These are phyloP conservation scores for Agrocybe pediades DNA, from an alignment of 768 basidiomycete genomes.

Conservation along the genomic window DNA sequence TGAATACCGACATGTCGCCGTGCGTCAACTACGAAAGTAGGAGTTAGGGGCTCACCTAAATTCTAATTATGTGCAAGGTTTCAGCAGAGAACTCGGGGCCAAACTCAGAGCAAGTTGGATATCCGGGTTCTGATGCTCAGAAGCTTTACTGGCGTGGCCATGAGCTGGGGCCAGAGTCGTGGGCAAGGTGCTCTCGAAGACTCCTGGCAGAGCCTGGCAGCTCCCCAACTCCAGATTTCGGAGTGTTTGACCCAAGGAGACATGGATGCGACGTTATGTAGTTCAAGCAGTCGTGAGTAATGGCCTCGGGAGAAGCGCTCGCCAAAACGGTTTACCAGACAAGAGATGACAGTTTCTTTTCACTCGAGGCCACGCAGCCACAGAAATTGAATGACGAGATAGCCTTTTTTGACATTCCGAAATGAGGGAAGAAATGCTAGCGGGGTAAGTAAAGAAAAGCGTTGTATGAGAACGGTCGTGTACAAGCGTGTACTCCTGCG, in stretches of 20 bases:
- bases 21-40: background rate
- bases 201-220: too few relatives aligned
- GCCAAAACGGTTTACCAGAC: constrained; percentile 10
- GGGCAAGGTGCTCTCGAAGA: background rate
- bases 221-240: background rate
- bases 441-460: background rate
- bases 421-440: background rate
- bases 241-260: background rate
- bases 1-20: background rate
- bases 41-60: background rate
- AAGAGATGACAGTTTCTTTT: constrained; percentile 5
- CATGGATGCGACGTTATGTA: background rate
- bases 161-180: background rate
- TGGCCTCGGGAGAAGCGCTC: constrained; percentile 12
- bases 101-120: too few relatives aligned
- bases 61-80: background rate
- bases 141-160: background rate
- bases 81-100: background rate
- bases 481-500: background rate
- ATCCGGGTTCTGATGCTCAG: background rate
- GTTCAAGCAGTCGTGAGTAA: background rate
- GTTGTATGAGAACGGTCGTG: background rate
- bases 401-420: constrained; percentile 8
- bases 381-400: constrained; percentile 6
- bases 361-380: constrained; percentile 6